Base-by-base conservation (phyloP, 192 early-diverging fungal species). In the Coemansia sp. region DNA sequence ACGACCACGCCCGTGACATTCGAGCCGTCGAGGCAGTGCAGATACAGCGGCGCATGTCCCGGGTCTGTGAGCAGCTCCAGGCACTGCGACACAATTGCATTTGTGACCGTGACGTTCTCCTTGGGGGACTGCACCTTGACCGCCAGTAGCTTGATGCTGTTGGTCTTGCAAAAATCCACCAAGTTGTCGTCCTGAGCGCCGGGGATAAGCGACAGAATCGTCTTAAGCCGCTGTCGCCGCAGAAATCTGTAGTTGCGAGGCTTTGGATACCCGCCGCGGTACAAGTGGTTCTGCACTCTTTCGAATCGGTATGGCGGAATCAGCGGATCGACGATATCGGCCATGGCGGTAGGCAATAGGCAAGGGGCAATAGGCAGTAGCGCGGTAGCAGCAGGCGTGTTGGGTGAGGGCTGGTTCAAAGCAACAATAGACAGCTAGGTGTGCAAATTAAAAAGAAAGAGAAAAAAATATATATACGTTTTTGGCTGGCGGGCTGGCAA, bases 11-110 rank as follows among this genome's bases (percentile, higher is more conserved):
- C 91, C 2, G 92, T 96, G 30, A 94, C 91, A 59, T 89, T 84
- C 2, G 90, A 85, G 11, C 95, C 95, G 67, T 97, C 92, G 28
- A 93, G 71, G 64, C 95, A 97, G 69, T 98, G 96, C 5, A 98
- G 60, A 67, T 90, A 97, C 23, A 95, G 60, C 0, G 95, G 96
- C 45, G 83, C 64, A 53, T 88, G 86, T 1, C 58, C 35, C 2
- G 87, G 84, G 60, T 96, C 89, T 13, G 92, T 89, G 20, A 97
- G 75, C 4, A 93, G 82, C 63, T 87, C 86, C 16, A 92, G 67
- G 39, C 86, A 84, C 28, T 83, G 80, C 2, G 90, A 78, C 2
- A 88, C 91, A 10, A 85, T 84, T 32, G 82, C 83, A 61, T 93
- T 91, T 3, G 83, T 88, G 2, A 97, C 67, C 3, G 95, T 91